Base-by-base conservation (phyloP, 2,329 filamentous ascomycete species). In the Teratosphaeriaceae sp. region DNA sequence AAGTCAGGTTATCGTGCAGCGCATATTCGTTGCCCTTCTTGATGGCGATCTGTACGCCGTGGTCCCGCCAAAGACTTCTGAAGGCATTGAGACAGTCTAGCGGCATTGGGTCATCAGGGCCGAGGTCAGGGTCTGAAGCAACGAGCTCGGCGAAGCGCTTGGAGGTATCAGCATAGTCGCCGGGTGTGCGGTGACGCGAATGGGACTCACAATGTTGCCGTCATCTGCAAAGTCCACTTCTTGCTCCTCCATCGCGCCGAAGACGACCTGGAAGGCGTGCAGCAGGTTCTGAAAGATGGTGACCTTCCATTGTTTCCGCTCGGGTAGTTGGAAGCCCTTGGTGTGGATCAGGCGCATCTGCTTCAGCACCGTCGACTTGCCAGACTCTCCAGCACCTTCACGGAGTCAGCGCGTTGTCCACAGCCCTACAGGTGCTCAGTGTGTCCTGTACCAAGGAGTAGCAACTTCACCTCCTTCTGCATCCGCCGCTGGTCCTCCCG, bases 341-440 rank as follows among this genome's bases (percentile, higher is more conserved):
- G 88, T 82, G 65, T 97, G 92, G 57, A 98, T 96, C 66, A 98
- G 82, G 65, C 90, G 90, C 92, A 98, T 97, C 74, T 97, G 90
- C 72, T 97, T 97, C 53, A 97, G 79, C 46, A 97, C 89, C 1
- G 90, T 97, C 7, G 90, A 96, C 69, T 97, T 97, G 53, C 90
- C 87, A 46, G 85, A 92, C 69, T 97, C 90, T 62, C 90, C 90
- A 58, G 90, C 90, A 65, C 90, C 89, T 96, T 45, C 35, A 39
- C 27, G 49, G 42, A 50, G 60, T 68, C 52, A 65, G 60, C 49
- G 5, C 27, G 19, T 42, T 27, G 24, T 36, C 15, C 12, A 3
- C 9, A 15, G 23, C 19, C n/a, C 5, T n/a, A 20, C 5, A 15
- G 30, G 19, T 24, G 11, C 21, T 11, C 22, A 27, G 20, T 38